Evolutionary conservation across 2,329 filamentous ascomycete genomes (phyloP), one percentile per base, ranked within the genome.

Genomic region (Colletotrichum sp.): DNA sequence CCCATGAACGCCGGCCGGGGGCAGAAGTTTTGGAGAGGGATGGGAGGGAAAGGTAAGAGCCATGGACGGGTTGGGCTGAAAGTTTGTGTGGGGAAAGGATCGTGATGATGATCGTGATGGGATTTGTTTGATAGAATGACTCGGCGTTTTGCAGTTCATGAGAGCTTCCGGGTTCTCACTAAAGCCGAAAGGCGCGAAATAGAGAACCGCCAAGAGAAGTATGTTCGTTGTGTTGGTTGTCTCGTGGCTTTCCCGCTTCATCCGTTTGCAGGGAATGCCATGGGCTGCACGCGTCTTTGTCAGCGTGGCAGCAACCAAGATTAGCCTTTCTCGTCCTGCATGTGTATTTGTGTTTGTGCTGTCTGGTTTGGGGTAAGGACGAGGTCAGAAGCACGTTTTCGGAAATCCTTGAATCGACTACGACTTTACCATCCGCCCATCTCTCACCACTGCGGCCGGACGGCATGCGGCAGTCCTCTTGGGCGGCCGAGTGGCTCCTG

Each of bases 191-290:
- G 34, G 63, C 44, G 65, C 48, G 22, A 36, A 59, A 59, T 25
- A 48, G 27, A 61, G 19, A 61, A 30, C 32, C 30, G n/a, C 57
- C 25, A 39, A 57, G 22, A 12, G 25, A 57, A 25, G 34, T 12
- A 63, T 25, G 19, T 64, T 48, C 30, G 25, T 36, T 12, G 27
- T 55, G 66, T 59, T 69, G 32, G 55, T 48, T 48, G 52, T 67
- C 72, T 74, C 39, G 67, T 60, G 60, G 52, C 36, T 34, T 48
- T 59, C 48, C 69, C 70, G 57, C 70, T 60, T 73, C 69, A 48
- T 65, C 73, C 73, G 73, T 68, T 75, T 75, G 70, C 73, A 73
- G 71, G 55, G 64, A 44, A 61, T 15, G 72, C 30, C 48, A 8
- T 27, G 34, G 64, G 48, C 39, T 59, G 70, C 63, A 34, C 44